Evolutionary conservation across 148 eudicot species (phyloP).

Genomic region (Diospyros kaki): DNA sequence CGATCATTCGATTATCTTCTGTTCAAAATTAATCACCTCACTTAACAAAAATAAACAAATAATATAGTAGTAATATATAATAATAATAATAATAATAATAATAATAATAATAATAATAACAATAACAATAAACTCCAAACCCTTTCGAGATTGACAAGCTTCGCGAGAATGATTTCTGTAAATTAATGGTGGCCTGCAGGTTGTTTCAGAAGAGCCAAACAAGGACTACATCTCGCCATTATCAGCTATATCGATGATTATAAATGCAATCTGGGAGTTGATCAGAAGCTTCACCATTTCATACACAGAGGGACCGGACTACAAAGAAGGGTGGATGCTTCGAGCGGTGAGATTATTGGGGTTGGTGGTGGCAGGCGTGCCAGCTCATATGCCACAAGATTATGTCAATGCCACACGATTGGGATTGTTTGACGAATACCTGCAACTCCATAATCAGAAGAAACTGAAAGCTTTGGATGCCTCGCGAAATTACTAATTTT

Average conservation of each 20-base stretch:
- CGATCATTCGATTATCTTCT: not conserved
- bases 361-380: slow-evolving; percentile 31
- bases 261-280: slow-evolving; percentile 55
- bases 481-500: too few species aligned
- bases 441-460: not conserved
- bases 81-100: too few species aligned
- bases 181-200: slow-evolving; percentile 15
- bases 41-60: too few species aligned
- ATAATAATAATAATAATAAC: too few species aligned
- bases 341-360: slow-evolving; percentile 29
- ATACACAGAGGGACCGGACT: slow-evolving; percentile 32
- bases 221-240: slow-evolving; percentile 17
- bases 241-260: slow-evolving; percentile 11
- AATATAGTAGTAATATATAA: too few species aligned
- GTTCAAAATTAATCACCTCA: too few species aligned
- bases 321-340: slow-evolving; percentile 37
- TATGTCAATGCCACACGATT: slow-evolving; percentile 55
- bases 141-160: too few species aligned
- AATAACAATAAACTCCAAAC: too few species aligned
- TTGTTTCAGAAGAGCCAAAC: slow-evolving; percentile 26
- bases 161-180: too few species aligned
- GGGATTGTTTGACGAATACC: slow-evolving; percentile 13
- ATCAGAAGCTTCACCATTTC: slow-evolving; percentile 51
- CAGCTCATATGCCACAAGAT: slow-evolving; percentile 51
- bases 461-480: too few species aligned